Evolutionary conservation across 1,139 yeast species (phyloP).

Genomic region (Yamadazyma triangularis): DNA sequence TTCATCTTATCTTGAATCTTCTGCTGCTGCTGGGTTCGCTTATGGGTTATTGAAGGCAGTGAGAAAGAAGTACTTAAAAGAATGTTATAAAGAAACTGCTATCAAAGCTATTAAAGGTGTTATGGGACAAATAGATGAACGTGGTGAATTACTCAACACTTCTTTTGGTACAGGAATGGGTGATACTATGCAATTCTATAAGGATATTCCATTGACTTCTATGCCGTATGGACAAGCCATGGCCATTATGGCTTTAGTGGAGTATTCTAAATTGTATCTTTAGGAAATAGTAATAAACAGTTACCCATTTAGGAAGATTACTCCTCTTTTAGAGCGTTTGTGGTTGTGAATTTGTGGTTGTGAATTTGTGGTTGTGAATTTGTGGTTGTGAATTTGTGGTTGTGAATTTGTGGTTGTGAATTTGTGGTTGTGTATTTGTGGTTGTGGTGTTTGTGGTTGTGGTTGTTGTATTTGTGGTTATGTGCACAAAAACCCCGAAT

Average conservation of each 20-base stretch:
- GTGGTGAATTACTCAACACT: constrained; percentile 26
- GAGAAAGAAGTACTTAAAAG: constrained; percentile 18
- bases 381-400: too few species aligned
- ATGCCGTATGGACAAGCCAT: constrained; percentile 36
- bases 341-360: too few species aligned
- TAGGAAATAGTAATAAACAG: too few species aligned
- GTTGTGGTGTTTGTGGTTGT: too few species aligned
- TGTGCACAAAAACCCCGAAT: too few species aligned
- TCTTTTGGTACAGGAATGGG: constrained; percentile 35
- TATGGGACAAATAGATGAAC: constrained; percentile 17
- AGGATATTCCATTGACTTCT: constrained; percentile 25
- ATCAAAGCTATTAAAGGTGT: constrained; percentile 24
- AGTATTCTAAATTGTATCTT: constrained; percentile 17
- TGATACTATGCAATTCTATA: constrained; percentile 22
- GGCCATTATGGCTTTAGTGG: constrained; percentile 32
- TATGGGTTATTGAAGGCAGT: constrained; percentile 26
- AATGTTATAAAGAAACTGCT: constrained; percentile 17
- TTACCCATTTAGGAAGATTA: too few species aligned
- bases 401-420: too few species aligned
- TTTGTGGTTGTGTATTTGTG: too few species aligned
- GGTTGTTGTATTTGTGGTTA: too few species aligned
- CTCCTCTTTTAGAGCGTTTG: too few species aligned
- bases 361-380: too few species aligned
- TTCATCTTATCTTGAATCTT: constrained; percentile 24
- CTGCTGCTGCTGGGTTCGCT: constrained; percentile 35